Conservation (phyloP, 2,329 filamentous ascomycete genomes). For the Diaporthe caulivora region DNA sequence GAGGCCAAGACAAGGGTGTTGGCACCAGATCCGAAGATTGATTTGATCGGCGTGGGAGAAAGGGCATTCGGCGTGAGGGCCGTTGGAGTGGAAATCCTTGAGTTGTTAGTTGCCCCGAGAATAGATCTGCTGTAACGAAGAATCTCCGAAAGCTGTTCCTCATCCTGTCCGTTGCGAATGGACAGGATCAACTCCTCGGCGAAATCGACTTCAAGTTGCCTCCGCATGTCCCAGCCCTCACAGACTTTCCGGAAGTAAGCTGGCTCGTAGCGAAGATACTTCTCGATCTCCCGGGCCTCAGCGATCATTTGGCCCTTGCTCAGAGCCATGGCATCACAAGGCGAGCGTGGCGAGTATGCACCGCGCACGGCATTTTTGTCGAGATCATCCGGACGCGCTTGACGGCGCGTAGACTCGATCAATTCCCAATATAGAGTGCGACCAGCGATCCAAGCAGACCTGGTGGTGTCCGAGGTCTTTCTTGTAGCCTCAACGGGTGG, state of each 20-base stretch:
- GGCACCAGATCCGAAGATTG: constrained; percentile 33
- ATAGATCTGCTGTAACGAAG: constrained; percentile 57
- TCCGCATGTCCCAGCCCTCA: constrained; percentile 91
- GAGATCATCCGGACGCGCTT: constrained; percentile 78
- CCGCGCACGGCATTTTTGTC: constrained; percentile 76
- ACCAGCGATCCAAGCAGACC: constrained; percentile 83
- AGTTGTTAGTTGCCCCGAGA: constrained; percentile 29
- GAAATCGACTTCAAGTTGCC: constrained; percentile 89
- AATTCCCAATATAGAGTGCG: constrained; percentile 85
- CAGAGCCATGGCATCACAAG: constrained; percentile 79
- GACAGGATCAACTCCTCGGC: constrained; percentile 82
- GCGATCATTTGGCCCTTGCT: constrained; percentile 77
- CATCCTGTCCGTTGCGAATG: constrained; percentile 77
- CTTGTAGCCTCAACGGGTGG: constrained; percentile 62
- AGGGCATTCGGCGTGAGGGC: background rate
- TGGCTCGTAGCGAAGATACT: constrained; percentile 78
- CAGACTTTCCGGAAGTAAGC: constrained; percentile 83
- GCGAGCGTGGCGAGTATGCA: constrained; percentile 84
- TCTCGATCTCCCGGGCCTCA: constrained; percentile 86
- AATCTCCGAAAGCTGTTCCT: constrained; percentile 61
- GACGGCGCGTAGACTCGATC: constrained; percentile 81
- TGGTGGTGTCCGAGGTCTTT: constrained; percentile 66
- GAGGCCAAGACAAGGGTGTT: background rate
- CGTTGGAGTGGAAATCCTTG: background rate
- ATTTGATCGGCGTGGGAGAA: constrained; percentile 19